Conservation (phyloP, 2,329 filamentous ascomycete species). For the Cadophora malorum region DNA sequence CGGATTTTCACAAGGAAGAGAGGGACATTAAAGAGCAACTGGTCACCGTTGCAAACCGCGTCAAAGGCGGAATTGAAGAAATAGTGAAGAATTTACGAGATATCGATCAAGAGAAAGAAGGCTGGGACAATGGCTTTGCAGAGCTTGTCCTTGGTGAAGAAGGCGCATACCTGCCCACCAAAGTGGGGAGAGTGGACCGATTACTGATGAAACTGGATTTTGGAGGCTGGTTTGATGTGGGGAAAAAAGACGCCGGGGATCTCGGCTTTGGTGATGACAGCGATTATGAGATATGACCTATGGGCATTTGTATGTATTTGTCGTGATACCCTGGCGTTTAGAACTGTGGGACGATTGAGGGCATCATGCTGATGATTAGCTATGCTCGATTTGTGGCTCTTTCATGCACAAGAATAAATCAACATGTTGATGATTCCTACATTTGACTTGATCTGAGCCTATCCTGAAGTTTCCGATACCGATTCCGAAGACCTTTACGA, state of each 20-base stretch:
- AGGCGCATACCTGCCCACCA: slow-evolving; percentile 69
- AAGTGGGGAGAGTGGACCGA: slow-evolving; percentile 81
- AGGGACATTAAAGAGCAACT: slow-evolving; percentile 69
- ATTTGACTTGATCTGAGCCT: too few relatives aligned
- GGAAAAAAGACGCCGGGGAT: slow-evolving; percentile 21
- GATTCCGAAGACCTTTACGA: too few relatives aligned
- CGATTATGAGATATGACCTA: slow-evolving; percentile 36
- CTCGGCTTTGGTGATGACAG: slow-evolving; percentile 34
- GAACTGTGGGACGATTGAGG: neutral
- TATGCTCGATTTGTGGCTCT: slow-evolving; percentile 15
- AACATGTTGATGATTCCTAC: too few relatives aligned
- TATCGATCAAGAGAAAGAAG: slow-evolving; percentile 54
- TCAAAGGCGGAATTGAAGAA: slow-evolving; percentile 71
- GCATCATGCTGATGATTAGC: neutral
- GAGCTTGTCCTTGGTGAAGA: slow-evolving; percentile 49
- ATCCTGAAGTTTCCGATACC: too few relatives aligned
- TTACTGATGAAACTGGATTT: slow-evolving; percentile 88
- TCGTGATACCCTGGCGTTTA: slow-evolving; percentile 25
- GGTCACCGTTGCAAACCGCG: slow-evolving; percentile 63
- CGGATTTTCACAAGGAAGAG: slow-evolving; percentile 76
- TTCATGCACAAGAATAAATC: neutral
- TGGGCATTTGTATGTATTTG: neutral
- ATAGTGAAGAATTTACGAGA: slow-evolving; percentile 61
- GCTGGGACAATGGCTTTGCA: slow-evolving; percentile 46
- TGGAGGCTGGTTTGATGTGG: slow-evolving; percentile 45